Evolutionary conservation across 2,329 filamentous ascomycete species (phyloP), one percentile per base, ranked within the genome.

Genomic region (Westerdykella sp.): DNA sequence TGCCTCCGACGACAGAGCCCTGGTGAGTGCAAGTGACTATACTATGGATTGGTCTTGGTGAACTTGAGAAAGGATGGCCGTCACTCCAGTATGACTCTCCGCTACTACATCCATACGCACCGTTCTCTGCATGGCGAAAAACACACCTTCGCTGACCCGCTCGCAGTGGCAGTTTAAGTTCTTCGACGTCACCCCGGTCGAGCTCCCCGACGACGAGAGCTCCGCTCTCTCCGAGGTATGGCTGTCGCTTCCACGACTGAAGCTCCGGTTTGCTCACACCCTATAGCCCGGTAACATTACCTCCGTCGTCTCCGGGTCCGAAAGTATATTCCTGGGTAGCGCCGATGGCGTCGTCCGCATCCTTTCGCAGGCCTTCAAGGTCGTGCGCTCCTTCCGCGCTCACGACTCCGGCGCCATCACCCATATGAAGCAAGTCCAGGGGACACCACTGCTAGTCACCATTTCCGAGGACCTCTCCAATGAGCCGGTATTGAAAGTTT

Each of bases 111-210:
- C 4, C 25, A 28, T 21, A 12, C 18, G 4, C 34, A 37, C 25
- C 22, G 2, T 28, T 12, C 25, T 44, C 51, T 54, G 50, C 52
- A 48, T 34, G 47, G 6, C 34, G 16, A 7, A 14, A 25, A 12
- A 37, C 2, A 40, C 15, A 28, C 7, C 22, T 5, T 15, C 25
- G 54, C 62, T 66, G 49, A 66, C 42, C 14, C 42, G 37, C 12
- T 42, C 41, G 37, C 53, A 95, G 91, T 97, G 93, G 91, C 96
- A 96, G 85, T 98, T 98, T 75, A 90, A 95, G 77, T 98, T 98
- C 83, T 97, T 98, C 79, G 88, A 96, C 71, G 88, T 95, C 68
- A 82, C 82, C 65, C 84, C 86, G 65, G 83, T 96, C 68, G 81
- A 84, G 62, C 77, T 90, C 59, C 79, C 77, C 56, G 85, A 94